Base-by-base conservation (phyloP, 2,329 filamentous ascomycete genomes). In the Verticillium isaacii region DNA sequence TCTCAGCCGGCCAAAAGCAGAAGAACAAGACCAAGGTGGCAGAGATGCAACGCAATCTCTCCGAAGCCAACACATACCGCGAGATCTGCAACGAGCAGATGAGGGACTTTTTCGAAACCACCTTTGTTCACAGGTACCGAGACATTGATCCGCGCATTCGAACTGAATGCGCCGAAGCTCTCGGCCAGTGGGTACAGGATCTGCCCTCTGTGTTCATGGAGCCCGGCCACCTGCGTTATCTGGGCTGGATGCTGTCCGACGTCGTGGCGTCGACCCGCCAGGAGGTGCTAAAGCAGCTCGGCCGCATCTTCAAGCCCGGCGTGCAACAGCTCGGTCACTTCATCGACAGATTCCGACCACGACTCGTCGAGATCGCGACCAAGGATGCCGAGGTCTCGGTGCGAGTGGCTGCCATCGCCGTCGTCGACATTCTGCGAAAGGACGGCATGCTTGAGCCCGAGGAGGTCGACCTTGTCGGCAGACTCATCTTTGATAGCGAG, bases 161-260 rank as follows among this genome's bases (percentile, higher is more conserved):
- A 60, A 87, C 89, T 0, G 94, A 97, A 70, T 97, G 94, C 71
- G 89, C 96, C 29, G 87, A 90, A 65, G 92, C 92, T 15, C 82
- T 99, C 9, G 93, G 93, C 32, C 85, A 88, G 50, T 99, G 95
- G 95, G 96, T 98, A 67, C 85, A 88, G 72, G 85, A 85, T 12
- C 86, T 97, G 59, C 92, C 93, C 2, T 92, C 92, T 56, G 85
- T 91, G 56, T 99, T 97, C 76, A 92, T 97, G 74, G 91, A 97
- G 66, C 92, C 92, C 1, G 85, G 89, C 68, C 97, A 97, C 75
- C 80, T 99, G 58, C 89, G 95, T 64, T 99, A 99, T 70, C 82
- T 99, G 6, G 95, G 95, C 59, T 99, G 95, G 95, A 89, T 97
- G 71, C 82, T 99, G 34, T 97, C 93, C 5, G 95, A 99, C 72